Conservation (phyloP, 495 filamentous ascomycete species). For the Penicillium coffeae region DNA sequence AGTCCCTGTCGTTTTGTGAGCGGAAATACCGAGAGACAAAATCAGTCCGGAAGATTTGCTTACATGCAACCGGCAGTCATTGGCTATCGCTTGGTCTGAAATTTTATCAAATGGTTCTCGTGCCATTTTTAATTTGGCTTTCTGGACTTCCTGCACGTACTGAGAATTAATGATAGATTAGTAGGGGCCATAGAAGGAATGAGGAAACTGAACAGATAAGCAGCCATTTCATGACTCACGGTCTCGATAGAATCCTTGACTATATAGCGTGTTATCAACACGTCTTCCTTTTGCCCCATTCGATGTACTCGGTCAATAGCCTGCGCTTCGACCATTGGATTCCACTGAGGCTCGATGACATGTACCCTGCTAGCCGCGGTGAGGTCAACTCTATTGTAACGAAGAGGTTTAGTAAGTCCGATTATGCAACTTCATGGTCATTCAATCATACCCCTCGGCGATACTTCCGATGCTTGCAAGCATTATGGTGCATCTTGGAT, state of each 20-base stretch:
- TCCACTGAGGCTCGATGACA: slow-evolving; percentile 39
- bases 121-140: slow-evolving; percentile 11
- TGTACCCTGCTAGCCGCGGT: slow-evolving; percentile 3
- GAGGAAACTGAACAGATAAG: neutral
- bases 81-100: neutral
- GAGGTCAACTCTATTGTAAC: slow-evolving; percentile 4
- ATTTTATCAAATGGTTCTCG: neutral
- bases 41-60: neutral
- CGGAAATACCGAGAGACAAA: neutral
- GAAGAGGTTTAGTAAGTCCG: neutral
- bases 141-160: neutral
- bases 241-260: slow-evolving; percentile 42
- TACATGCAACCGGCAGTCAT: neutral
- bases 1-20: neutral
- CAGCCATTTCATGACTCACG: slow-evolving; percentile 5
- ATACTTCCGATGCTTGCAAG: neutral
- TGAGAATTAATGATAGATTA: neutral
- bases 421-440: neutral
- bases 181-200: neutral
- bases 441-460: neutral
- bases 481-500: neutral
- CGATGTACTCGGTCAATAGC: slow-evolving; percentile 44
- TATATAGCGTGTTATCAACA: slow-evolving; percentile 42
- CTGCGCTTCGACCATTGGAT: slow-evolving; percentile 50
- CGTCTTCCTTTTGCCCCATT: slow-evolving; percentile 42